phyloP scores from a whole-genome alignment of 2,329 filamentous ascomycete species.

The Aspergillus flavus region DNA sequence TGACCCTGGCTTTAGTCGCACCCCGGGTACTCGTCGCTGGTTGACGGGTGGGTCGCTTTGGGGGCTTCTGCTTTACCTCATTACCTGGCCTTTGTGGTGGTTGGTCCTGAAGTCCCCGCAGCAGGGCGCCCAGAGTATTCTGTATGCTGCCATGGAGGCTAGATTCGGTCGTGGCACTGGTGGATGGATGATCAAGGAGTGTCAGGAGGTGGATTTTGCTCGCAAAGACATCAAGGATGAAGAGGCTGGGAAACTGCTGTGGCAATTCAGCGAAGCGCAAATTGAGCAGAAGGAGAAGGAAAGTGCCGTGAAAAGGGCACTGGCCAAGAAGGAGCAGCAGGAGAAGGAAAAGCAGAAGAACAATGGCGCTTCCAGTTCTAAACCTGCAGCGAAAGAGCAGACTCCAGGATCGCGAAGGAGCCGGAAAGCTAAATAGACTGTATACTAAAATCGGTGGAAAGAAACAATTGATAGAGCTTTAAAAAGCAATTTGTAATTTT shows the following conservation, averaged over 20 bases:
- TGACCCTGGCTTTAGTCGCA: constrained; percentile 82
- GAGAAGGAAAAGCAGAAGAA: constrained; percentile 27
- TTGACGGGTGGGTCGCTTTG: constrained; percentile 80
- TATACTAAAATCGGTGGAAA: background rate
- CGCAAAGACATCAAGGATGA: constrained; percentile 78
- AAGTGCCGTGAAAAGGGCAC: constrained; percentile 64
- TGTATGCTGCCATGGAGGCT: constrained; percentile 83
- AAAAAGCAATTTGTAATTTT: background rate
- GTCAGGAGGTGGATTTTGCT: constrained; percentile 71
- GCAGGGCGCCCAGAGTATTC: constrained; percentile 82
- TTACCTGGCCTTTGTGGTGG: constrained; percentile 82
- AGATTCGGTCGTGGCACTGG: constrained; percentile 66
- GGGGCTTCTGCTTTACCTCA: constrained; percentile 75
- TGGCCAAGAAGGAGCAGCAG: constrained; percentile 57
- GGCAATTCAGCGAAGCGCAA: constrained; percentile 84
- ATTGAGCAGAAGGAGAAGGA: constrained; percentile 82
- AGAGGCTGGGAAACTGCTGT: constrained; percentile 77
- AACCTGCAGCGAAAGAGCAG: constrained; percentile 26
- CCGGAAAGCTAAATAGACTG: constrained; percentile 34
- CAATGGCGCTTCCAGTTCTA: constrained; percentile 13
- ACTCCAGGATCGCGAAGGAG: constrained; percentile 44
- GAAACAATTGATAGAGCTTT: background rate
- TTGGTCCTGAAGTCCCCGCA: constrained; percentile 81
- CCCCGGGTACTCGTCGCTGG: constrained; percentile 85
- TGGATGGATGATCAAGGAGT: constrained; percentile 84